Percentiles rank a stretch among this genome's conserved stretches.
phyloP scores from a whole-genome alignment of 768 basidiomycete genomes.

The Leccinum sublutescens region DNA sequence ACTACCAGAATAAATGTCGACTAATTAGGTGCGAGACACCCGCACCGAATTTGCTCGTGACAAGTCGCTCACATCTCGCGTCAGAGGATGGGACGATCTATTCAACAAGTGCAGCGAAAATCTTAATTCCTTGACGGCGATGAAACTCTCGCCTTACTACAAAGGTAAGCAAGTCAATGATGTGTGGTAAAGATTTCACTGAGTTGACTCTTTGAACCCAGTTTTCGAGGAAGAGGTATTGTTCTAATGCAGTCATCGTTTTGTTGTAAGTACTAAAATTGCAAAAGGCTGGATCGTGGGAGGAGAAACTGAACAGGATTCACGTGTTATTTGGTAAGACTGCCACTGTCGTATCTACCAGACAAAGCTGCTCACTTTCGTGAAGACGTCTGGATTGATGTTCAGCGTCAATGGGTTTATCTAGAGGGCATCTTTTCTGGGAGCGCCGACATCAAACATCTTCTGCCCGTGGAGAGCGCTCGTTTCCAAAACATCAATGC shows the following conservation, averaged over 20 bases:
- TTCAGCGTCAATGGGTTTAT: constrained; percentile 99
- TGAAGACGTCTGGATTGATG: constrained; percentile 97
- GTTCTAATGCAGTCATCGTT: background rate
- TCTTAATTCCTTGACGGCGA: constrained; percentile 90
- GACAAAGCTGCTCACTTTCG: background rate
- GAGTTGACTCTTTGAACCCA: constrained; percentile 28
- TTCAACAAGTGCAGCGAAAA: constrained; percentile 98
- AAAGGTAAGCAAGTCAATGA: constrained; percentile 57
- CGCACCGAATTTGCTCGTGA: background rate
- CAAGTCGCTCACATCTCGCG: constrained; percentile 8
- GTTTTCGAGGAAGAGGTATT: constrained; percentile 86
- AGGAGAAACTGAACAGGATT: constrained; percentile 93
- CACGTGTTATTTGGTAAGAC: constrained; percentile 89
- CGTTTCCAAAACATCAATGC: constrained; percentile 98
- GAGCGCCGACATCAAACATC: constrained; percentile 98
- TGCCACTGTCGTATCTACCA: background rate
- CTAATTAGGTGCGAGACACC: constrained; percentile 65
- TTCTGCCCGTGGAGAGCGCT: constrained; percentile 95
- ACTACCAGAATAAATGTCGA: constrained; percentile 98
- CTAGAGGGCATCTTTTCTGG: constrained; percentile 99
- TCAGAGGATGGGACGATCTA: constrained; percentile 93
- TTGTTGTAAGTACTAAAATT: constrained; percentile 5
- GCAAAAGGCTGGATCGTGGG: constrained; percentile 81
- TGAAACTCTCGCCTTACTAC: constrained; percentile 98
- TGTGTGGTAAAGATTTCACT: no score